A percentile compares a stretch with the other conserved stretches of the same genome.
Evolutionary conservation across 2,329 filamentous ascomycete genomes (phyloP).

Genomic region (Penicillium paneum): DNA sequence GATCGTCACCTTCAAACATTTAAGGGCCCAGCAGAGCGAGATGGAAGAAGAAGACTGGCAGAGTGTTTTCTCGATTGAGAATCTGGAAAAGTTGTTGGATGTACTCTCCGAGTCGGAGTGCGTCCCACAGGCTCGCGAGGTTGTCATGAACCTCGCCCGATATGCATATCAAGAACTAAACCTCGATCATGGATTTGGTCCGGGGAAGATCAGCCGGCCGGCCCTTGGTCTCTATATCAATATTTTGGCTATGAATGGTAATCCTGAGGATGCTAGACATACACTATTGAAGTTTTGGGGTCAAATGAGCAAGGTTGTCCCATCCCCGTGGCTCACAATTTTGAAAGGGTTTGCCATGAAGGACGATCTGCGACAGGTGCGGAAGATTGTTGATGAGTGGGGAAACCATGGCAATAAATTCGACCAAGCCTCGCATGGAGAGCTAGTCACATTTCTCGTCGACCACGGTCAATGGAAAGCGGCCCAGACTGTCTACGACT

Average conservation of each 20-base stretch:
- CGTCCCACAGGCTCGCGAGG: constrained; percentile 36
- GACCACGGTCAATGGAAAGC: constrained; percentile 55
- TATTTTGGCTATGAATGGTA: constrained; percentile 55
- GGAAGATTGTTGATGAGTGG: constrained; percentile 53
- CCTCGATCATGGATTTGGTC: constrained; percentile 43
- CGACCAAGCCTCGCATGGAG: constrained; percentile 40
- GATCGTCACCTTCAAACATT: constrained; percentile 59
- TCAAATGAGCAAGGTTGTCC: constrained; percentile 28
- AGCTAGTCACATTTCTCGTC: constrained; percentile 63
- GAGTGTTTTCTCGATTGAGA: constrained; percentile 39
- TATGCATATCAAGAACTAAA: constrained; percentile 36
- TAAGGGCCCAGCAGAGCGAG: constrained; percentile 43
- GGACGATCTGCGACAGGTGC: constrained; percentile 60
- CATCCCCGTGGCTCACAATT: constrained; percentile 49
- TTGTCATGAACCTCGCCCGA: constrained; percentile 41
- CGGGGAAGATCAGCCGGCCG: constrained; percentile 33
- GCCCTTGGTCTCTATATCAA: constrained; percentile 49
- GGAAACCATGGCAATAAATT: constrained; percentile 52
- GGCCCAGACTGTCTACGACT: constrained; percentile 66
- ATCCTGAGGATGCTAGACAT: constrained; percentile 52
- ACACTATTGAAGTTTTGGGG: constrained; percentile 44
- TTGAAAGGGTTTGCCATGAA: constrained; percentile 58
- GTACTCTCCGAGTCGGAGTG: constrained; percentile 37
- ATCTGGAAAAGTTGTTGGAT: constrained; percentile 41
- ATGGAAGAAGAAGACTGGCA: constrained; percentile 34